A percentile compares a stretch with the other conserved stretches of the same genome.
Conservation (phyloP, 257 asterid species). For the Galeopsis tetrahit region DNA sequence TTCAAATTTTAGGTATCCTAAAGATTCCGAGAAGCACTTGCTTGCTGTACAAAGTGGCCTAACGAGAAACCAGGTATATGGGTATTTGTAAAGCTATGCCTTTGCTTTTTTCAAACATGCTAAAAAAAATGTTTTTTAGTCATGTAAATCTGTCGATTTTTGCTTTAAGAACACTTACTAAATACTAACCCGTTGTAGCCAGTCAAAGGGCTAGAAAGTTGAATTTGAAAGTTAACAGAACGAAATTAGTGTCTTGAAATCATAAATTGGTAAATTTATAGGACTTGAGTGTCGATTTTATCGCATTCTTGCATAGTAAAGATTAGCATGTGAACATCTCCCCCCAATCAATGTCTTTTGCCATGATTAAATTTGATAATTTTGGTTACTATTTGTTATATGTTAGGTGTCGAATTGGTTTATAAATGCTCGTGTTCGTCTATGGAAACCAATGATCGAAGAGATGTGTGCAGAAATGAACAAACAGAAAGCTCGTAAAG, state of each 20-base stretch:
- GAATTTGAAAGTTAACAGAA: background rate
- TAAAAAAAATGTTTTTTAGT: no score
- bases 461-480: slow-evolving; percentile 91
- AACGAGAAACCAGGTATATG: slow-evolving; percentile 74
- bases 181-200: no score
- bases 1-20: slow-evolving; percentile 65
- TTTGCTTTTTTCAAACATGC: no score
- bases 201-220: no score
- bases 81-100: background rate
- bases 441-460: slow-evolving; percentile 95
- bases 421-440: slow-evolving; percentile 88
- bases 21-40: slow-evolving; percentile 90
- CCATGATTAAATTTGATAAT: background rate
- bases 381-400: background rate
- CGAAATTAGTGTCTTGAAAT: no score
- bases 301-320: background rate
- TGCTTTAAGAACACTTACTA: background rate
- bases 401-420: slow-evolving; percentile 88
- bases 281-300: no score
- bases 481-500: slow-evolving; percentile 50
- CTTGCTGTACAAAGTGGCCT: slow-evolving; percentile 85
- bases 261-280: no score
- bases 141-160: background rate
- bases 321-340: background rate
- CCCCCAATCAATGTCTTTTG: background rate